Percentiles rank a stretch among this genome's conserved stretches.
Evolutionary conservation across 1,284 basidiomycete genomes (phyloP).

Genomic region (Golubevia pallescens): DNA sequence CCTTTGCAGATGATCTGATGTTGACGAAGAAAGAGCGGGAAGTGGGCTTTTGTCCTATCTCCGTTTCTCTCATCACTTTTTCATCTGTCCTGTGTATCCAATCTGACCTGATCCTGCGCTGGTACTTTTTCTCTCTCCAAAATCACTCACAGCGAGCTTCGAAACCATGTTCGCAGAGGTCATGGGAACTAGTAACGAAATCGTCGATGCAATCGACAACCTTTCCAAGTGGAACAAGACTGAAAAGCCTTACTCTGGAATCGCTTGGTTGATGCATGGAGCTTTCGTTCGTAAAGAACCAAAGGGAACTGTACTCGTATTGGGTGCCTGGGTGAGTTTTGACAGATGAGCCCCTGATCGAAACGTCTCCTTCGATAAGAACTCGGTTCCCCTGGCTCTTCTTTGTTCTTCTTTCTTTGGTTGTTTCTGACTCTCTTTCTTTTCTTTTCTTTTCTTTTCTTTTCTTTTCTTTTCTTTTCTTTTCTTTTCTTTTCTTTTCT

Average conservation of each 20-base stretch:
- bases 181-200: conserved; percentile 67
- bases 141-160: conserved; percentile 19
- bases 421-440: too few species aligned
- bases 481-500: neutral
- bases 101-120: too few species aligned
- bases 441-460: neutral
- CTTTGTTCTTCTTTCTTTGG: too few species aligned
- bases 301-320: conserved; percentile 65
- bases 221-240: conserved; percentile 63
- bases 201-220: conserved; percentile 72
- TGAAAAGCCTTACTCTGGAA: conserved; percentile 33
- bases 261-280: conserved; percentile 47
- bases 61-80: conserved; percentile 40
- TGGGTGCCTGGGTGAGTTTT: conserved; percentile 62
- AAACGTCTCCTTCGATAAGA: conserved; percentile 61
- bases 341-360: conserved; percentile 2
- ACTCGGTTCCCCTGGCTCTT: conserved; percentile 69
- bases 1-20: neutral
- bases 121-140: neutral
- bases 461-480: neutral
- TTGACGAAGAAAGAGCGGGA: neutral
- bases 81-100: neutral
- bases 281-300: conserved; percentile 53
- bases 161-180: conserved; percentile 56
- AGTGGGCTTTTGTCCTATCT: conserved; percentile 65